Conservation (phyloP, 352 stramenopile genomes). For the Phytophthora agathidicida region DNA sequence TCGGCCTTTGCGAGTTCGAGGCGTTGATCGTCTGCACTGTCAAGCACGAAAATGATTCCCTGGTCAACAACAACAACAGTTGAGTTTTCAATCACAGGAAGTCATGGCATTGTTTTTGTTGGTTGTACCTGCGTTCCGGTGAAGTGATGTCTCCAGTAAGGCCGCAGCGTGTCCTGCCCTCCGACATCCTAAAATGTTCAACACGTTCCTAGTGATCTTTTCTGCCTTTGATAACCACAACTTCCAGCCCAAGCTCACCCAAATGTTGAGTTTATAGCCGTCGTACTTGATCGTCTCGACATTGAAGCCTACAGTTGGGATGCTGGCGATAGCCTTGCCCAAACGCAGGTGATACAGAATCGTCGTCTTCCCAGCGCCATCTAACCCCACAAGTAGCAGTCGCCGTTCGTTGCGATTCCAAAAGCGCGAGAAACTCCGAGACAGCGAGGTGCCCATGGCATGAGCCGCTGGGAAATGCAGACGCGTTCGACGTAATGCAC, state of each 20-base stretch:
- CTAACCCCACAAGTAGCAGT: constrained; percentile 76
- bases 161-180: constrained; percentile 76
- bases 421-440: constrained; percentile 64
- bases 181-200: constrained; percentile 64
- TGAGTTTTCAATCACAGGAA: neutral
- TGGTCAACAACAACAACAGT: constrained; percentile 8
- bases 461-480: constrained; percentile 25
- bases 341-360: constrained; percentile 84
- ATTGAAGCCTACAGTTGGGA: constrained; percentile 86
- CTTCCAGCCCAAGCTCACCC: constrained; percentile 42
- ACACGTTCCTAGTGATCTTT: neutral
- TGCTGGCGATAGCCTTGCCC: constrained; percentile 77
- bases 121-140: constrained; percentile 81
- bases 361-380: constrained; percentile 82
- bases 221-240: neutral
- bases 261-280: constrained; percentile 81
- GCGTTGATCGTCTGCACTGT: constrained; percentile 70
- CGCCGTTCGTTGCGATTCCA: constrained; percentile 83
- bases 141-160: constrained; percentile 88
- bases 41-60: constrained; percentile 87
- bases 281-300: constrained; percentile 80
- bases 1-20: constrained; percentile 76
- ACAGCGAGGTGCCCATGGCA: constrained; percentile 79
- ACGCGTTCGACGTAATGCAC: constrained; percentile 8
- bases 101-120: neutral